Conservation (phyloP, 345 rosid genomes). For the Moricandia moricandioides region DNA sequence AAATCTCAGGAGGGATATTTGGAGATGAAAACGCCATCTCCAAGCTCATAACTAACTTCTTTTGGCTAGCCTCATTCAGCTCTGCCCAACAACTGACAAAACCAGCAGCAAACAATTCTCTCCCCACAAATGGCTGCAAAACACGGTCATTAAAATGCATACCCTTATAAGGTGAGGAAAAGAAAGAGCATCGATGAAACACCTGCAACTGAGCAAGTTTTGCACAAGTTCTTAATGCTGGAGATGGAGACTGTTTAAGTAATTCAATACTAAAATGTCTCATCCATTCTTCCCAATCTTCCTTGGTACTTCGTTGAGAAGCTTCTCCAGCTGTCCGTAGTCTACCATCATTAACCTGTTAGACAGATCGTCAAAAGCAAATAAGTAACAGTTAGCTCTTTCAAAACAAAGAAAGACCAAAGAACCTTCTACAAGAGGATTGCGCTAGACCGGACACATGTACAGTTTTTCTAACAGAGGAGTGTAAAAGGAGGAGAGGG, state of each 20-base stretch:
- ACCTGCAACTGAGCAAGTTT: constrained; percentile 98
- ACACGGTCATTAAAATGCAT: constrained; percentile 33
- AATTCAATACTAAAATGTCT: constrained; percentile 99
- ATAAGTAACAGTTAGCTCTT: constrained; percentile 20
- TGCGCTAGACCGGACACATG: constrained; percentile 1
- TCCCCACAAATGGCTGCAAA: constrained; percentile 92
- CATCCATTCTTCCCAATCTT: constrained; percentile 99
- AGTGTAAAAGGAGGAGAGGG: neutral
- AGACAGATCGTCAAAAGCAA: constrained; percentile 18
- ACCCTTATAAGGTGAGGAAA: constrained; percentile 12
- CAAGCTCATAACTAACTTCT: constrained; percentile 83
- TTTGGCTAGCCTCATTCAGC: constrained; percentile 81
- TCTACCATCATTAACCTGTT: constrained; percentile 82
- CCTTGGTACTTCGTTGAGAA: constrained; percentile 97
- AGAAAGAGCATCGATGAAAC: constrained; percentile 14
- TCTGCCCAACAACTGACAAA: constrained; percentile 99
- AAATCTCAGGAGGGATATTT: constrained; percentile 97
- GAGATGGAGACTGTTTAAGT: constrained; percentile 96
- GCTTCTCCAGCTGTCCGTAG: constrained; percentile 98
- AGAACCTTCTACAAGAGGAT: constrained; percentile 3
- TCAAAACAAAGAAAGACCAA: constrained; percentile 4
- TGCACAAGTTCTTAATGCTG: constrained; percentile 95
- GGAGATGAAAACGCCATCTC: constrained; percentile 99
- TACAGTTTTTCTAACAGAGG: neutral
- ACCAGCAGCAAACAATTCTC: constrained; percentile 99